These are phyloP conservation scores for Canavalia ensiformis DNA, from an alignment of 306 rosid genomes.

Conservation along the genomic window DNA sequence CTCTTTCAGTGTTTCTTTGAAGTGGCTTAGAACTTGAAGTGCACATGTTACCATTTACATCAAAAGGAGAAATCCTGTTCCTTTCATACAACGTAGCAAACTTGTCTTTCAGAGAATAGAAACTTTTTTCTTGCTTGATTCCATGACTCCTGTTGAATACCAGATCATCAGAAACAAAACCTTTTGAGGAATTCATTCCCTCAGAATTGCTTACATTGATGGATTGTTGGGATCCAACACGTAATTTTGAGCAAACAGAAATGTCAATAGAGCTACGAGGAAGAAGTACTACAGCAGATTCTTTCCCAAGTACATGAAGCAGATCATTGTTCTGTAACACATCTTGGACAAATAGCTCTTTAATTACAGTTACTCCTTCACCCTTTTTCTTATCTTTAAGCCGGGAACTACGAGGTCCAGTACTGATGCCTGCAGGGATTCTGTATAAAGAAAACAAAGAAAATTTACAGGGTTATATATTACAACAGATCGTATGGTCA, in stretches of 20 bases:
- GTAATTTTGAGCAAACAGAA: slow-evolving; percentile 84
- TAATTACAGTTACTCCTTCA: slow-evolving; percentile 93
- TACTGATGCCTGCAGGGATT: slow-evolving; percentile 60
- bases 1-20: slow-evolving; percentile 54
- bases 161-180: slow-evolving; percentile 77
- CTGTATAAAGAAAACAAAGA: slow-evolving; percentile 62
- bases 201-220: slow-evolving; percentile 61
- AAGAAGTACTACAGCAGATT: slow-evolving; percentile 82
- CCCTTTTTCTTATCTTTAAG: slow-evolving; percentile 91
- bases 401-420: slow-evolving; percentile 93
- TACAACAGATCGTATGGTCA: slow-evolving; percentile 30
- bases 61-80: slow-evolving; percentile 57
- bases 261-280: slow-evolving; percentile 84
- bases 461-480: slow-evolving; percentile 38
- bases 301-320: slow-evolving; percentile 84
- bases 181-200: slow-evolving; percentile 64
- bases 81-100: slow-evolving; percentile 62
- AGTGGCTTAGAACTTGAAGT: slow-evolving; percentile 61
- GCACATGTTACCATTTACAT: slow-evolving; percentile 51
- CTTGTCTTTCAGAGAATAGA: slow-evolving; percentile 66
- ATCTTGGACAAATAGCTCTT: slow-evolving; percentile 85
- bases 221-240: slow-evolving; percentile 71
- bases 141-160: slow-evolving; percentile 62
- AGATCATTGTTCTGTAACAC: slow-evolving; percentile 78
- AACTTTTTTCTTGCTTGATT: slow-evolving; percentile 61